phyloP scores from a whole-genome alignment of 441 rosid species.

The Capsella rubella region DNA sequence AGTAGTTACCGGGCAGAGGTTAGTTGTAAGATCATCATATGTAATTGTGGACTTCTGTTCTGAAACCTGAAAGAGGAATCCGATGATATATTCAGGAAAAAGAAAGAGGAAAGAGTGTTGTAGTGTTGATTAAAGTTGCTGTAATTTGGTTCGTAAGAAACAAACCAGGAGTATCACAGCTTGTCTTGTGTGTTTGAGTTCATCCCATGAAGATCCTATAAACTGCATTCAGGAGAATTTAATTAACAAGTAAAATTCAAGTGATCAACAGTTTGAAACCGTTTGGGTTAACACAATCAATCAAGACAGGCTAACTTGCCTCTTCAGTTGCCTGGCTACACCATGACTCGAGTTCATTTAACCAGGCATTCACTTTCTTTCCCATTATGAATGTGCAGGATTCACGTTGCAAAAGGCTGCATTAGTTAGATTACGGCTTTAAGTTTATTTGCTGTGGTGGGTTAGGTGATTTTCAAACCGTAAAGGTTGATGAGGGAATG shows the following conservation, averaged over 20 bases:
- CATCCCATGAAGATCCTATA: slow-evolving; percentile 73
- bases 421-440: slow-evolving; percentile 31
- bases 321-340: slow-evolving; percentile 64
- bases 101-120: slow-evolving; percentile 12
- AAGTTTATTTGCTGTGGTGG: slow-evolving; percentile 19
- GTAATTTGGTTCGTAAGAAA: slow-evolving; percentile 32
- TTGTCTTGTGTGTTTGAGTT: slow-evolving; percentile 78
- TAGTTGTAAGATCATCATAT: slow-evolving; percentile 74
- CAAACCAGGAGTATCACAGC: slow-evolving; percentile 80
- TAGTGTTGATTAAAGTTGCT: slow-evolving; percentile 1
- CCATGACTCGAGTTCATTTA: slow-evolving; percentile 71
- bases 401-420: slow-evolving; percentile 74
- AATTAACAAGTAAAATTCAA: slow-evolving; percentile 14
- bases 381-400: slow-evolving; percentile 77
- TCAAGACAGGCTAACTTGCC: slow-evolving; percentile 43
- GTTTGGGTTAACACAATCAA: slow-evolving; percentile 7
- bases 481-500: slow-evolving; percentile 13
- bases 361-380: slow-evolving; percentile 68
- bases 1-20: slow-evolving; percentile 79
- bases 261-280: not conserved
- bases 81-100: slow-evolving; percentile 22
- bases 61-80: slow-evolving; percentile 62
- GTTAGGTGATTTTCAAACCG: slow-evolving; percentile 8
- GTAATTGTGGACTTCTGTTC: slow-evolving; percentile 72
- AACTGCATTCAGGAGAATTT: slow-evolving; percentile 50